Percentiles rank a stretch among this genome's conserved stretches.
Evolutionary conservation across 164 flowering plant genomes (phyloP).

Genomic region (Amborella trichopoda): DNA sequence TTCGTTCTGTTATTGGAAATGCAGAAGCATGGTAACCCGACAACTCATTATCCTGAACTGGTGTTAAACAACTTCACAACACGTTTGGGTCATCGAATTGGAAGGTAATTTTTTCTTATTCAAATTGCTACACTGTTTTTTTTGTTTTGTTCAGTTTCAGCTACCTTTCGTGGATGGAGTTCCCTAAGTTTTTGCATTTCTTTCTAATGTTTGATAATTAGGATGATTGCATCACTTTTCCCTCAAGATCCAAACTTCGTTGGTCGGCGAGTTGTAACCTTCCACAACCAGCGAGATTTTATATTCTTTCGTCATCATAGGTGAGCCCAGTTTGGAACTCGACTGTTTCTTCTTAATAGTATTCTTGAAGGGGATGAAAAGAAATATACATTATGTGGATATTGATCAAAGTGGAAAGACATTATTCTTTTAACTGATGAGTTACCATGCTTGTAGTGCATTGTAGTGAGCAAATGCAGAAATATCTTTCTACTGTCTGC

Average conservation of each 20-base stretch:
- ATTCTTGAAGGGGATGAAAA: too few relatives aligned
- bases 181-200: too few relatives aligned
- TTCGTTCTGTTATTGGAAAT: constrained; percentile 8
- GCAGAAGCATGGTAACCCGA: constrained; percentile 96
- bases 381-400: too few relatives aligned
- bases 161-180: too few relatives aligned
- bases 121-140: background rate
- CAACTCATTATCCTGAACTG: constrained; percentile 75
- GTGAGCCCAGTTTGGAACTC: too few relatives aligned
- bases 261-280: constrained; percentile 88
- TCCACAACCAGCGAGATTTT: constrained; percentile 91
- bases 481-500: too few relatives aligned
- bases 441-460: too few relatives aligned
- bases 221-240: constrained; percentile 76
- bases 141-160: background rate
- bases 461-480: too few relatives aligned
- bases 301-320: constrained; percentile 94
- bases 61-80: constrained; percentile 79
- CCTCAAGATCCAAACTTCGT: constrained; percentile 81
- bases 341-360: too few relatives aligned
- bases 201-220: constrained; percentile 7
- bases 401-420: too few relatives aligned
- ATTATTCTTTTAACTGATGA: too few relatives aligned
- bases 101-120: constrained; percentile 34
- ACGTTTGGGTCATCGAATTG: constrained; percentile 83